These are phyloP conservation scores for Gomphus sp. DNA, from an alignment of 1,284 basidiomycete species.

Conservation along the genomic window DNA sequence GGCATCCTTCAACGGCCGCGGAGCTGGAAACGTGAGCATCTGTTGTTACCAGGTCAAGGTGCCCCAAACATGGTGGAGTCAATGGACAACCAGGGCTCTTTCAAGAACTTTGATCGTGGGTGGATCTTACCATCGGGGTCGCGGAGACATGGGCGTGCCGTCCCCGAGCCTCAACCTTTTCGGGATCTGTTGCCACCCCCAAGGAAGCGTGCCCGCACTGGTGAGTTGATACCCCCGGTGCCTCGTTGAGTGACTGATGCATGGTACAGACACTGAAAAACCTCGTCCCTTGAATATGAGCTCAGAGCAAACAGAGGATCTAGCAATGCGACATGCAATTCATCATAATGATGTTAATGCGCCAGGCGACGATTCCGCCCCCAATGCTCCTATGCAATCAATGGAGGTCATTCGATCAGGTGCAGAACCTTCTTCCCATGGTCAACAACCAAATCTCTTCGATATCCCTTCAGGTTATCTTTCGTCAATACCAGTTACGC, in stretches of 20 bases:
- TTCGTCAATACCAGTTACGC: background rate
- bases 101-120: slow-evolving; percentile 77
- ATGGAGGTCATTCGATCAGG: background rate
- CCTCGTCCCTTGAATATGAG: slow-evolving; percentile 43
- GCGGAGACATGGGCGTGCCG: slow-evolving; percentile 44
- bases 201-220: slow-evolving; percentile 44
- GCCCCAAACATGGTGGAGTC: slow-evolving; percentile 49
- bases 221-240: slow-evolving; percentile 24
- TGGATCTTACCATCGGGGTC: slow-evolving; percentile 82
- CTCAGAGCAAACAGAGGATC: slow-evolving; percentile 39
- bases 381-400: background rate
- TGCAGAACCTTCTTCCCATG: background rate
- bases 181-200: slow-evolving; percentile 15
- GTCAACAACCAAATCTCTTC: slow-evolving; percentile 20
- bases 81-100: slow-evolving; percentile 66
- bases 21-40: slow-evolving; percentile 13
- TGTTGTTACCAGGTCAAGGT: slow-evolving; percentile 24
- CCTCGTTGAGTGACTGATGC: background rate
- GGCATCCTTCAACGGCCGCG: background rate
- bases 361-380: background rate
- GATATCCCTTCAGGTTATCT: background rate
- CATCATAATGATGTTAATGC: background rate
- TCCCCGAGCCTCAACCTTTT: slow-evolving; percentile 23
- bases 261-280: slow-evolving; percentile 28
- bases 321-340: background rate